Conservation (phyloP, 2,329 filamentous ascomycete genomes). For the Zelopaecilomyces penicillatus region DNA sequence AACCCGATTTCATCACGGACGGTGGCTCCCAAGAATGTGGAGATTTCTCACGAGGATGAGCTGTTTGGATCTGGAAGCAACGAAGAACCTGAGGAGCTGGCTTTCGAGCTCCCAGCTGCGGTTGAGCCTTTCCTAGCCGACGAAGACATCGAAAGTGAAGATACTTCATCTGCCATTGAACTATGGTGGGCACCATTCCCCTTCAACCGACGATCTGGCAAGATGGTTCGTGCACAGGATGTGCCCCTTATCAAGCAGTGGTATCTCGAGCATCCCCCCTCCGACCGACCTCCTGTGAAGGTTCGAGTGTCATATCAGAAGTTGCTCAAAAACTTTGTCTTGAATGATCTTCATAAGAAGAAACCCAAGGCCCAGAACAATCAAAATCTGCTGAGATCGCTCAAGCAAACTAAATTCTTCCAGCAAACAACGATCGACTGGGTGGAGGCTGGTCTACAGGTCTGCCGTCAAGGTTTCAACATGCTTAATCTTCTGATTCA, state of each 20-base stretch:
- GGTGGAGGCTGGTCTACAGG: constrained; percentile 97
- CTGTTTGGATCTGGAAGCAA: constrained; percentile 77
- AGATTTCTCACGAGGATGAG: constrained; percentile 84
- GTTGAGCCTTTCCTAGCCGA: constrained; percentile 84
- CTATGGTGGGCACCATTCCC: constrained; percentile 98
- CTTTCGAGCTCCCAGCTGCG: constrained; percentile 72
- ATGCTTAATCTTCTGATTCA: constrained; percentile 98
- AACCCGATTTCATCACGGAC: constrained; percentile 95
- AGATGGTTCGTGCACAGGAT: constrained; percentile 94
- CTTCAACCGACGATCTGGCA: constrained; percentile 86
- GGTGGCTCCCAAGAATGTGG: constrained; percentile 90
- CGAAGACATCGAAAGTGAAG: constrained; percentile 78
- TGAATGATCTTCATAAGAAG: constrained; percentile 95
- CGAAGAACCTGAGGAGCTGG: constrained; percentile 66
- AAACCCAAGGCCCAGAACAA: constrained; percentile 93
- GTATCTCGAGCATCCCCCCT: constrained; percentile 93
- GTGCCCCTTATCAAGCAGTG: constrained; percentile 96
- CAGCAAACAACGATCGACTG: constrained; percentile 99
- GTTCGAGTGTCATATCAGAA: constrained; percentile 98
- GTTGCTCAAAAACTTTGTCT: constrained; percentile 86
- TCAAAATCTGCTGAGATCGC: constrained; percentile 77
- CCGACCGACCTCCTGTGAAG: constrained; percentile 81
- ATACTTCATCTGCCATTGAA: constrained; percentile 84
- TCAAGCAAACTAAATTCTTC: constrained; percentile 98
- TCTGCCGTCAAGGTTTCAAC: constrained; percentile 97